Base-by-base conservation (phyloP, 306 rosid genomes). In the Trichosanthes truncata region DNA sequence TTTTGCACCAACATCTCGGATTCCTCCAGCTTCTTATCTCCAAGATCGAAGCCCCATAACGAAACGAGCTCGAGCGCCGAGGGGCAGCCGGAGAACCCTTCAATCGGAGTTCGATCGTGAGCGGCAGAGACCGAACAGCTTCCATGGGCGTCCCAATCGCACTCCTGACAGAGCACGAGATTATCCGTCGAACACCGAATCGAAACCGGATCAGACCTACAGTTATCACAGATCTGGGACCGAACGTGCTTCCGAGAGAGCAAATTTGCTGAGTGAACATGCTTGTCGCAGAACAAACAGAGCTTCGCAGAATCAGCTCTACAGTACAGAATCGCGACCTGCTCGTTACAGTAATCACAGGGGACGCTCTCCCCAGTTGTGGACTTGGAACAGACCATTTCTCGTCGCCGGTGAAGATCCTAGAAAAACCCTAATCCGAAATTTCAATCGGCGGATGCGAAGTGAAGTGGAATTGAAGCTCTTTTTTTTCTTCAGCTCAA, bases 241-340 rank as follows among this genome's bases (percentile, higher is more conserved):
- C 93, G 88, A 23, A 75, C 53, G 80, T 91, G 96, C 81, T 91
- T 91, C 66, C 81, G 80, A 35, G 93, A 87, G 59, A 91, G 91
- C 23, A 77, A 63, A 81, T 91, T 89, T 0, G 96, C 93, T 12
- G 91, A 86, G 82, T 91, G 96, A 33, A 91, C 96, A 21, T 84
- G 96, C 52, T 84, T 86, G 79, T 91, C 96, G 79, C 96, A 91
- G 72, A 87, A 82, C 74, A 91, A 67, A 79, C 96, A 91, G 9
- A 89, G 93, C 93, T 86, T 91, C 7, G 96, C 93, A 0, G 91
- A 87, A 85, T 91, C 96, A 5, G 96, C 96, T 74, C 87, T 65
- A 43, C 96, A 91, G 80, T 87, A 91, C 7, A 91, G 84, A 49
- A 91, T 84, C 0, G 96, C 96, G 0, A 67, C 80, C 69, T 82